phyloP scores from a whole-genome alignment of 305 asterid species.

The Andrographis paniculata region DNA sequence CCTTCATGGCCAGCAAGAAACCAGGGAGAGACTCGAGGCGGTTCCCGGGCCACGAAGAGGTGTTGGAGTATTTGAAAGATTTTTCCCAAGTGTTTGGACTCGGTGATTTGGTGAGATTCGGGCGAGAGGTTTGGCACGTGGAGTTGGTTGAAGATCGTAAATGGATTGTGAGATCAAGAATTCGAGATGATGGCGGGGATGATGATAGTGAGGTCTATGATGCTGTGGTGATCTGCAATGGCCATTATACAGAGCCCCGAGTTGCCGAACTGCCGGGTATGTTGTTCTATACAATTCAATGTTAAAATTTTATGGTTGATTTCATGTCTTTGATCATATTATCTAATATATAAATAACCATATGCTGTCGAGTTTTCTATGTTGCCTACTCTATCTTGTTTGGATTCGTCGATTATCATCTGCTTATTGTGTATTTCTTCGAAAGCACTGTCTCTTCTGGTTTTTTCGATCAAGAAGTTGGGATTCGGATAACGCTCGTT shows the following conservation, averaged over 20 bases:
- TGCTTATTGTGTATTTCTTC: no score
- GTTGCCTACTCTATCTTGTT: no score
- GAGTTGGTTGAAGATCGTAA: constrained; percentile 40
- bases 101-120: constrained; percentile 56
- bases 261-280: constrained; percentile 70
- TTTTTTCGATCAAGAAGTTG: no score
- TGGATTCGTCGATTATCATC: no score
- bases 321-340: no score
- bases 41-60: constrained; percentile 77
- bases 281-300: no score
- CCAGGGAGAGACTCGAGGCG: constrained; percentile 60
- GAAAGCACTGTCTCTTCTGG: no score
- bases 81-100: constrained; percentile 53
- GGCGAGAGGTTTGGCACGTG: constrained; percentile 59
- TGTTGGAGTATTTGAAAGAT: constrained; percentile 61
- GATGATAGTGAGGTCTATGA: constrained; percentile 46
- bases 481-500: no score
- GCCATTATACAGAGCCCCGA: constrained; percentile 82
- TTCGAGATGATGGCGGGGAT: not conserved
- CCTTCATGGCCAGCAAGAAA: constrained; percentile 40
- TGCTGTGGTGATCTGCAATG: constrained; percentile 89
- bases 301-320: no score
- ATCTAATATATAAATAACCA: no score
- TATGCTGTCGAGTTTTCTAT: no score
- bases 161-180: constrained; percentile 47